Evolutionary conservation across 1,284 basidiomycete genomes (phyloP).

Genomic region (Apiotrichum siamense): DNA sequence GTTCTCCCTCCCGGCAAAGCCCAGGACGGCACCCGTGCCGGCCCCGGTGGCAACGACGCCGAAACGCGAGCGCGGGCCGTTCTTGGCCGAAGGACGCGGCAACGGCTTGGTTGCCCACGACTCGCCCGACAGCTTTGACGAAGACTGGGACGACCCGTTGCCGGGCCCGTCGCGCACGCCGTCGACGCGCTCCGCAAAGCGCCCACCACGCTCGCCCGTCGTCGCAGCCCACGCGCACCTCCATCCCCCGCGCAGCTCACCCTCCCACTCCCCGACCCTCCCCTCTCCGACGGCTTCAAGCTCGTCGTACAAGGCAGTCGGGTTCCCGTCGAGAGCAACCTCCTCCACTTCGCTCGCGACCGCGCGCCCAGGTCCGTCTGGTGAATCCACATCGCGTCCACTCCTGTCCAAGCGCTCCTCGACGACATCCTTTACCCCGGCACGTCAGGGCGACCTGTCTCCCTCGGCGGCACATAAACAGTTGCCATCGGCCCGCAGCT

Average conservation of each 20-base stretch:
- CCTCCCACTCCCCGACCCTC: conserved; percentile 6
- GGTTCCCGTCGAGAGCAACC: background rate
- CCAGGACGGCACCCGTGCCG: background rate
- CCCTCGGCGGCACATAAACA: conserved; percentile 1
- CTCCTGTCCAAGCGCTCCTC: conserved; percentile 4
- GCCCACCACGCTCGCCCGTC: conserved; percentile 3
- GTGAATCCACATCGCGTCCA: background rate
- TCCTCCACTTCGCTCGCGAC: background rate
- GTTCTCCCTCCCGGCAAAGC: conserved; percentile 21
- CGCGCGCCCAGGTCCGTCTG: background rate
- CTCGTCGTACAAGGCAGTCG: background rate
- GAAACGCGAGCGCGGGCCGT: background rate
- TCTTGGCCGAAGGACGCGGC: conserved; percentile 3
- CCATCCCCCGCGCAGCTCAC: conserved; percentile 10
- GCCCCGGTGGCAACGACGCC: conserved; percentile 2
- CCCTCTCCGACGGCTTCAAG: conserved; percentile 1
- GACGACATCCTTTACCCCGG: background rate
- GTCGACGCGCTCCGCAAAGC: background rate
- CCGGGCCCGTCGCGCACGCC: conserved; percentile 9
- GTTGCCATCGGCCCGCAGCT: conserved; percentile 8
- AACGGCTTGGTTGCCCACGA: background rate
- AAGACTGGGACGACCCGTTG: conserved; percentile 18
- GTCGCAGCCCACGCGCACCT: background rate
- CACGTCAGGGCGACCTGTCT: background rate
- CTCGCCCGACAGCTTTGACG: conserved; percentile 16